These are phyloP conservation scores for Ceratonia siliqua DNA, from an alignment of 306 rosid genomes.

Conservation along the genomic window DNA sequence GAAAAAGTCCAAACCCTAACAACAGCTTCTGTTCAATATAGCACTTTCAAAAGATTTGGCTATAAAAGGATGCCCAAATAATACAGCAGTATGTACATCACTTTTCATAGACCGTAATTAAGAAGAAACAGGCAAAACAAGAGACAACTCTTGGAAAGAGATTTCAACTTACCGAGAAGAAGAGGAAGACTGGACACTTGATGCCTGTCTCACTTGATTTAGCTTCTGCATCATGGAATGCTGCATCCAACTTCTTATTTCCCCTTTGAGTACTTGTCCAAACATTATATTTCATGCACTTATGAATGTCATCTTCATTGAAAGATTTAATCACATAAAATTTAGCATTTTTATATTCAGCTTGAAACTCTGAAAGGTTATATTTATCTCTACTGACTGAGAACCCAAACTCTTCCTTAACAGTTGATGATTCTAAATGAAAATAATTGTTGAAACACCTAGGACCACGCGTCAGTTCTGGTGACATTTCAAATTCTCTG, in stretches of 20 bases:
- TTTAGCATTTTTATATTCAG: constrained; percentile 58
- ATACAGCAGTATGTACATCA: background rate
- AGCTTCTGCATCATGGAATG: constrained; percentile 63
- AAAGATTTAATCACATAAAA: constrained; percentile 83
- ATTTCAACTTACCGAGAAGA: constrained; percentile 76
- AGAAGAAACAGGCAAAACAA: background rate
- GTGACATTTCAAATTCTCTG: constrained; percentile 48
- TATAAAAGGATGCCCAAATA: background rate
- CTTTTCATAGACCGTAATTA: background rate
- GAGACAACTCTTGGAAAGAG: constrained; percentile 8
- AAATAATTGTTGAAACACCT: constrained; percentile 46
- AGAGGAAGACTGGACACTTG: constrained; percentile 70
- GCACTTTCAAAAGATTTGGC: background rate
- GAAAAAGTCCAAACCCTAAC: background rate
- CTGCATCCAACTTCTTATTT: constrained; percentile 66
- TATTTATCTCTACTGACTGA: constrained; percentile 50
- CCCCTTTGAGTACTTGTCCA: constrained; percentile 89
- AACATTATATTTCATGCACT: constrained; percentile 72
- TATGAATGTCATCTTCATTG: constrained; percentile 88
- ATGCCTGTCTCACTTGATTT: constrained; percentile 49
- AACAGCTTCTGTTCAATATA: background rate
- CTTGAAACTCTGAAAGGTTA: constrained; percentile 63
- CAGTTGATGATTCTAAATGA: constrained; percentile 39
- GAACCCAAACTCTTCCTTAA: constrained; percentile 48
- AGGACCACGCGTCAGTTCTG: constrained; percentile 72